Percentiles rank a stretch among this genome's conserved stretches.
Conservation (phyloP, 2,329 filamentous ascomycete genomes). For the Exophiala mesophila region DNA sequence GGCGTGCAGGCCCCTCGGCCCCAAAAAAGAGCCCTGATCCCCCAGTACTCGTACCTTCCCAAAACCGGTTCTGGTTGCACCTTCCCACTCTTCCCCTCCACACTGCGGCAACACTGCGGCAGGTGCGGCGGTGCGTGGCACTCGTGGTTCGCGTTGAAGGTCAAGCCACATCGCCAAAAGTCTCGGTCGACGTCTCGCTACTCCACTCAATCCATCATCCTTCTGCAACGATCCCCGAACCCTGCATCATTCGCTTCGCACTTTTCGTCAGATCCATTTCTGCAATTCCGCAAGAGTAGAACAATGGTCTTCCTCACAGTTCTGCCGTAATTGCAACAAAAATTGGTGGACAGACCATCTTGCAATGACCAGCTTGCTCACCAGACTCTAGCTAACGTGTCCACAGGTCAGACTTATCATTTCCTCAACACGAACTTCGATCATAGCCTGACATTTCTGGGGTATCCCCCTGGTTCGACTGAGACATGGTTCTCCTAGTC, state of each 20-base stretch:
- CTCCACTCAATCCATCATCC: slow-evolving; percentile 6
- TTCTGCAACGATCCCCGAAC: neutral
- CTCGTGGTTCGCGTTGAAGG: neutral
- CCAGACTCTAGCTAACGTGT: no score
- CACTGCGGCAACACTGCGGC: no score
- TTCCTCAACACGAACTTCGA: no score
- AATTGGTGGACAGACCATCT: no score
- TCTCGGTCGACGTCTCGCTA: slow-evolving; percentile 7
- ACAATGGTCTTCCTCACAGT: no score
- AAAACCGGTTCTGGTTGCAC: slow-evolving; percentile 12
- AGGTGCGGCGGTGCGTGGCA: slow-evolving; percentile 12
- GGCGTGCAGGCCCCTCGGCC: slow-evolving; percentile 65
- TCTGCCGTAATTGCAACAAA: no score
- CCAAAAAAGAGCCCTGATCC: neutral
- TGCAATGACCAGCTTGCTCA: no score
- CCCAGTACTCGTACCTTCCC: neutral
- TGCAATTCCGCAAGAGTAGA: no score
- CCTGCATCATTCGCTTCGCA: slow-evolving; percentile 8
- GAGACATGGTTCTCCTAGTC: slow-evolving; percentile 12
- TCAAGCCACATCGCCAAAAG: slow-evolving; percentile 11
- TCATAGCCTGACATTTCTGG: slow-evolving; percentile 8
- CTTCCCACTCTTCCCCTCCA: neutral
- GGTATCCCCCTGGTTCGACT: slow-evolving; percentile 7
- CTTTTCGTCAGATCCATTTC: slow-evolving; percentile 4
- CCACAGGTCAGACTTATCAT: no score